Percentiles rank a stretch among this genome's conserved stretches.
phyloP scores from a whole-genome alignment of 2,329 filamentous ascomycete genomes.

The Herpotrichia juniperi region DNA sequence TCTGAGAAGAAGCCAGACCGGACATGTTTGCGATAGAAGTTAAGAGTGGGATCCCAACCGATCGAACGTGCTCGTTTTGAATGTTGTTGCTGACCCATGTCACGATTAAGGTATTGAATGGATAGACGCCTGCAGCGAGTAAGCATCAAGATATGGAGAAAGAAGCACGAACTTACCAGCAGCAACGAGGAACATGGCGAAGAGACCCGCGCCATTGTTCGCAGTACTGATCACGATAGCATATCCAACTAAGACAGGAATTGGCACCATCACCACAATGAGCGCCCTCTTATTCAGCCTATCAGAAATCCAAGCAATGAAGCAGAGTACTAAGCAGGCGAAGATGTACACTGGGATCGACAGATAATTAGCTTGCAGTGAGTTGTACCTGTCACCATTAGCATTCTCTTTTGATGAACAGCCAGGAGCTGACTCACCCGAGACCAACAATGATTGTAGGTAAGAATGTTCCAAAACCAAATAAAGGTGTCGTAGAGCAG shows the following conservation, averaged over 20 bases:
- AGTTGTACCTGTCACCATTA: conserved; percentile 51
- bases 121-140: conserved; percentile 21
- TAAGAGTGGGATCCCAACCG: conserved; percentile 33
- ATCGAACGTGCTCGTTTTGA: conserved; percentile 38
- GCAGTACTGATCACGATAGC: not conserved
- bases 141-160: not conserved
- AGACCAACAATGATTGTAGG: conserved; percentile 1
- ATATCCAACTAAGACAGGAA: not conserved
- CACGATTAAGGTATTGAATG: conserved; percentile 26
- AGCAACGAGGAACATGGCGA: conserved; percentile 20
- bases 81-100: conserved; percentile 43
- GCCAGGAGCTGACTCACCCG: not conserved
- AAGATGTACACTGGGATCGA: conserved; percentile 56
- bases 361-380: conserved; percentile 50
- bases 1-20: conserved; percentile 33
- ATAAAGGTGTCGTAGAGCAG: conserved; percentile 51
- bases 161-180: not conserved
- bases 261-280: not conserved
- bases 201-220: not conserved
- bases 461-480: conserved; percentile 4
- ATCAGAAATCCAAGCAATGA: conserved; percentile 2
- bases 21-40: conserved; percentile 37
- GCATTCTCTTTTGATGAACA: not conserved
- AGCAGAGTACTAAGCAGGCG: not conserved
- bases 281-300: conserved; percentile 2